phyloP scores from a whole-genome alignment of 164 flowering plant species.

The Warburgia ugandensis region DNA sequence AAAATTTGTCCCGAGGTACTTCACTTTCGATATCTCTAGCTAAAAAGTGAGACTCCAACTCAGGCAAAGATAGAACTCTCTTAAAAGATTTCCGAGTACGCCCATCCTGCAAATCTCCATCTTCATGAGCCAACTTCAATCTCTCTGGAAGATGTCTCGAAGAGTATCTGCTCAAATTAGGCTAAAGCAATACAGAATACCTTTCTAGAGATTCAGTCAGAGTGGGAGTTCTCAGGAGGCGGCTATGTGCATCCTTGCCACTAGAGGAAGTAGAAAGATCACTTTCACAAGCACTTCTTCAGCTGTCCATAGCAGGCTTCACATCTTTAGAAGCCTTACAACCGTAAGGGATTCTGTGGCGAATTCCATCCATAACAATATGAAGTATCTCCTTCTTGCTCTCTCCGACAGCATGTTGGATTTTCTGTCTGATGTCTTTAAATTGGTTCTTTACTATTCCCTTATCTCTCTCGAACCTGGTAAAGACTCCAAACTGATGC shows the following conservation, averaged over 20 bases:
- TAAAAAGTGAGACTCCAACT: constrained; percentile 24
- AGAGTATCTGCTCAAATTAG: constrained; percentile 27
- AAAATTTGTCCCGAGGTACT: constrained; percentile 14
- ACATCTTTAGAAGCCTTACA: constrained; percentile 27
- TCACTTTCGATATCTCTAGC: constrained; percentile 18
- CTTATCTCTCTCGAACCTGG: constrained; percentile 19
- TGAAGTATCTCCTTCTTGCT: constrained; percentile 50
- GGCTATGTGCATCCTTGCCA: constrained; percentile 11
- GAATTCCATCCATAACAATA: constrained; percentile 68
- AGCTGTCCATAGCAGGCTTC: constrained; percentile 10
- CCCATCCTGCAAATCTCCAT: constrained; percentile 10
- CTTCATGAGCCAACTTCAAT: constrained; percentile 22
- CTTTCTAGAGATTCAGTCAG: constrained; percentile 41
- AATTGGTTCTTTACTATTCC: constrained; percentile 37
- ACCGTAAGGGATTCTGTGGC: constrained; percentile 69
- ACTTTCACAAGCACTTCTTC: constrained; percentile 12
- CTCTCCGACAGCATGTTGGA: constrained; percentile 51
- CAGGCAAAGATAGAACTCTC: constrained; percentile 59
- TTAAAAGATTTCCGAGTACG: constrained; percentile 21
- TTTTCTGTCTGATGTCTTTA: constrained; percentile 42
- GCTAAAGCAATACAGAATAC: constrained; percentile 48
- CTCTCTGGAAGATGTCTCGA: constrained; percentile 22
- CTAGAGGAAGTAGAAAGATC: constrained; percentile 6
- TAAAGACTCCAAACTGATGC: constrained; percentile 4
- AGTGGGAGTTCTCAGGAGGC: constrained; percentile 44